A percentile compares a stretch with the other conserved stretches of the same genome.
Evolutionary conservation across 2,329 filamentous ascomycete species (phyloP).

Genomic region (Tolypocladium inflatum): DNA sequence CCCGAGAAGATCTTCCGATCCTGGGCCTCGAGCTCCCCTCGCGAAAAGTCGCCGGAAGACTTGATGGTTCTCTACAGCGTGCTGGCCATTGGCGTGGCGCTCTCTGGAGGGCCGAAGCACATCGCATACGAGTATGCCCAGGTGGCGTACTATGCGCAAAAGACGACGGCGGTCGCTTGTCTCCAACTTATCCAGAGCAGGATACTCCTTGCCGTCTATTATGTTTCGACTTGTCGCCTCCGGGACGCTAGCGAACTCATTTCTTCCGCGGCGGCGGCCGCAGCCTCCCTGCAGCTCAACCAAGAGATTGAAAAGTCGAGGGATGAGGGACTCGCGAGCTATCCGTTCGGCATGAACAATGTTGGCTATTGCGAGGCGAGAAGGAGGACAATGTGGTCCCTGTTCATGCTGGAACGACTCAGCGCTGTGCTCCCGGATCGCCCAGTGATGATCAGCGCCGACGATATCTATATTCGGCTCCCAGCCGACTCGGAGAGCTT

Average conservation of each 20-base stretch:
- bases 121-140: constrained; percentile 31
- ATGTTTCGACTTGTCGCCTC: constrained; percentile 50
- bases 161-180: constrained; percentile 14
- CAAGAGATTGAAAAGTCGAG: constrained; percentile 44
- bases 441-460: constrained; percentile 46
- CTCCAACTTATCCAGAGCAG: constrained; percentile 59
- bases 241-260: constrained; percentile 55
- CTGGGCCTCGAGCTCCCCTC: constrained; percentile 24
- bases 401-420: constrained; percentile 60
- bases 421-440: constrained; percentile 47
- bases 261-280: constrained; percentile 50
- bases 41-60: constrained; percentile 30
- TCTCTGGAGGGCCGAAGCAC: constrained; percentile 26
- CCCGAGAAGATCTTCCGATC: constrained; percentile 28
- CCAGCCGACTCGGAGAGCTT: constrained; percentile 53
- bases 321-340: constrained; percentile 27
- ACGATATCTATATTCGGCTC: constrained; percentile 58
- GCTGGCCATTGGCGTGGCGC: constrained; percentile 27
- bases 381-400: constrained; percentile 63
- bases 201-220: constrained; percentile 57
- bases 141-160: constrained; percentile 48
- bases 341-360: constrained; percentile 48
- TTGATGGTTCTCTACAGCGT: constrained; percentile 37
- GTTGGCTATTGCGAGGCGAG: constrained; percentile 54
- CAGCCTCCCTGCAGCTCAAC: constrained; percentile 52